A percentile compares a stretch with the other conserved stretches of the same genome.
phyloP scores from a whole-genome alignment of 2,329 filamentous ascomycete genomes.

The Apiospora rasikravindrae region DNA sequence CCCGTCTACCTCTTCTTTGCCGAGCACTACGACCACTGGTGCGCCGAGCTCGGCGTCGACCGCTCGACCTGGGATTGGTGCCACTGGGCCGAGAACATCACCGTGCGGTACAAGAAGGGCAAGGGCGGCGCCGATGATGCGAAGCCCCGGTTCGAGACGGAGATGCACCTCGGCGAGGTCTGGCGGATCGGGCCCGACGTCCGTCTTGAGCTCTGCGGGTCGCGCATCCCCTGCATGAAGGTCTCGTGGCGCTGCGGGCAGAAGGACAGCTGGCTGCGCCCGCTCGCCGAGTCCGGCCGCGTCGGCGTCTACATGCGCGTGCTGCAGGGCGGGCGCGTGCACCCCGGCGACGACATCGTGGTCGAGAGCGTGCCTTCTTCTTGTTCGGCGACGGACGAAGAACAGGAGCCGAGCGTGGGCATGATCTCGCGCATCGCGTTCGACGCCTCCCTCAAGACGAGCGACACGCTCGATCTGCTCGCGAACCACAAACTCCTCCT shows the following conservation, averaged over 20 bases:
- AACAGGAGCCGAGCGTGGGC: conserved; percentile 22
- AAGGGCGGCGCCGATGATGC: conserved; percentile 4
- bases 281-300: conserved; percentile 29
- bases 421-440: conserved; percentile 28
- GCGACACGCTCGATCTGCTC: conserved; percentile 31
- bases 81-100: conserved; percentile 35
- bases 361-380: neutral
- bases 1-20: conserved; percentile 33
- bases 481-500: conserved; percentile 31
- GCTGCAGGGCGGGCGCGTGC: conserved; percentile 28
- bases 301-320: conserved; percentile 32
- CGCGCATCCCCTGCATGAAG: conserved; percentile 32
- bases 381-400: neutral
- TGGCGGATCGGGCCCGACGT: conserved; percentile 31
- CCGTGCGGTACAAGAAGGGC: conserved; percentile 23
- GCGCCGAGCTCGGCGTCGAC: conserved; percentile 28
- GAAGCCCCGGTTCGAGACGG: conserved; percentile 26
- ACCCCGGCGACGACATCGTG: conserved; percentile 28
- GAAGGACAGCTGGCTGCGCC: conserved; percentile 30
- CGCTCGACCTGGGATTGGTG: conserved; percentile 31
- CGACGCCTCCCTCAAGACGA: conserved; percentile 32
- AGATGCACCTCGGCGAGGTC: conserved; percentile 32
- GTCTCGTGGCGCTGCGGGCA: conserved; percentile 34
- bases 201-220: conserved; percentile 31
- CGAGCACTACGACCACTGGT: conserved; percentile 36